Percentiles rank a stretch among this genome's conserved stretches.
Conservation (phyloP, 2,329 filamentous ascomycete genomes). For the Fusarium sp. region DNA sequence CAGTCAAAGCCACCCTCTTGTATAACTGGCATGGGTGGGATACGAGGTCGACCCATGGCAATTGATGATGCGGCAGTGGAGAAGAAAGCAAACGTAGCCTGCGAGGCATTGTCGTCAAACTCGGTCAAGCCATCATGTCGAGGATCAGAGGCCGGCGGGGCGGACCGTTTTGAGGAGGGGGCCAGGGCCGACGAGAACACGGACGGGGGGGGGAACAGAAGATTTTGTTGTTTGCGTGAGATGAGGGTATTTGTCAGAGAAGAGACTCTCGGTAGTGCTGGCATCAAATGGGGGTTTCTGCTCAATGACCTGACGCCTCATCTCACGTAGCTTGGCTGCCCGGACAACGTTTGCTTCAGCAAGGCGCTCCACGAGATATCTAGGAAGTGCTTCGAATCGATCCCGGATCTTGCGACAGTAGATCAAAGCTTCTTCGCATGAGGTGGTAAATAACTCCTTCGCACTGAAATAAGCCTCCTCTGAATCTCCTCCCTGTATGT, state of each 20-base stretch:
- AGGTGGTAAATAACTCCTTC: neutral
- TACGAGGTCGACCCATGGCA: neutral
- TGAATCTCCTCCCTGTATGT: no score
- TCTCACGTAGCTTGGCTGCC: neutral
- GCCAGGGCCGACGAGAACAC: no score
- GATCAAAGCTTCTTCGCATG: neutral
- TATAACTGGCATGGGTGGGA: neutral
- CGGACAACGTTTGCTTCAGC: neutral
- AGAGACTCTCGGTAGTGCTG: neutral
- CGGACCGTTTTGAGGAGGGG: no score
- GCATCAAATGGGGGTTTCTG: neutral
- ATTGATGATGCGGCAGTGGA: conserved; percentile 2
- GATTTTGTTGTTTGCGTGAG: neutral
- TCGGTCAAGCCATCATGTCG: no score
- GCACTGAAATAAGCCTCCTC: neutral
- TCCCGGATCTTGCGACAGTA: conserved; percentile 3
- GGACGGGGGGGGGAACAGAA: no score
- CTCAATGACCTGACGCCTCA: neutral
- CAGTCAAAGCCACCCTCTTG: neutral
- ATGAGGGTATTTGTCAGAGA: neutral
- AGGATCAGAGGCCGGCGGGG: no score
- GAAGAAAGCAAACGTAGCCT: conserved; percentile 4
- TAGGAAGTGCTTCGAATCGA: neutral
- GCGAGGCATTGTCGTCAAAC: conserved; percentile 1
- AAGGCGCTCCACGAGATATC: neutral